Percentiles rank a stretch among this genome's conserved stretches.
Conservation (phyloP, 805 yeast species). For the Yarrowia deformans region DNA sequence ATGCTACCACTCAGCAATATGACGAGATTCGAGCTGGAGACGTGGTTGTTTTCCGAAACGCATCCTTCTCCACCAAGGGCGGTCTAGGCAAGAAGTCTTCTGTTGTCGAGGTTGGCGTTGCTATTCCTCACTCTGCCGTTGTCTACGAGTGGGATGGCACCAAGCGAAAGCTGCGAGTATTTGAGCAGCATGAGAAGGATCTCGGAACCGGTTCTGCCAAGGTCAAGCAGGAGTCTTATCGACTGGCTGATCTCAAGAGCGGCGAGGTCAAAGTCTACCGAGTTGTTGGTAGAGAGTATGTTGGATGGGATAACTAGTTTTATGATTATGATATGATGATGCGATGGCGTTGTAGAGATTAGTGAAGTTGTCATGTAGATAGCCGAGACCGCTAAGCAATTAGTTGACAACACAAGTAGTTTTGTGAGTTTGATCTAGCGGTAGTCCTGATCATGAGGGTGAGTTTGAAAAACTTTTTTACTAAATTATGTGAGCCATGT, state of each 20-base stretch:
- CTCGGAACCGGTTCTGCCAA: conserved; percentile 55
- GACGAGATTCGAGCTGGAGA: conserved; percentile 86
- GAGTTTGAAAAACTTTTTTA: too few relatives aligned
- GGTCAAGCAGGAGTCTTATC: conserved; percentile 67
- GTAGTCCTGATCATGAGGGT: too few relatives aligned
- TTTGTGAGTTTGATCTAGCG: too few relatives aligned
- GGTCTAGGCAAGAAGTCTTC: conserved; percentile 64
- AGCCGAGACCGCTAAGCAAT: too few relatives aligned
- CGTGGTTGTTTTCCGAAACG: conserved; percentile 75
- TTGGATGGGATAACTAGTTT: conserved; percentile 63
- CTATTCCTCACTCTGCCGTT: conserved; percentile 63
- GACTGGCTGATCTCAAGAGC: conserved; percentile 71
- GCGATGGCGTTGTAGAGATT: too few relatives aligned
- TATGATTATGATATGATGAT: conserved; percentile 24
- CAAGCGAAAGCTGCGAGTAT: conserved; percentile 57
- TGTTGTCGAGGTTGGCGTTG: conserved; percentile 64
- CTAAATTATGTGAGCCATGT: too few relatives aligned
- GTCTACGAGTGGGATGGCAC: conserved; percentile 75
- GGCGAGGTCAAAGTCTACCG: conserved; percentile 86
- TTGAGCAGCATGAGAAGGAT: conserved; percentile 45
- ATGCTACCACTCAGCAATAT: conserved; percentile 58
- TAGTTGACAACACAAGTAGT: too few relatives aligned
- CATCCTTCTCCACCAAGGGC: conserved; percentile 68
- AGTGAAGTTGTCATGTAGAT: too few relatives aligned
- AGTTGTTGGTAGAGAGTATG: conserved; percentile 71